phyloP scores from a whole-genome alignment of 2,329 filamentous ascomycete species.

The Penicillium oxalicum region DNA sequence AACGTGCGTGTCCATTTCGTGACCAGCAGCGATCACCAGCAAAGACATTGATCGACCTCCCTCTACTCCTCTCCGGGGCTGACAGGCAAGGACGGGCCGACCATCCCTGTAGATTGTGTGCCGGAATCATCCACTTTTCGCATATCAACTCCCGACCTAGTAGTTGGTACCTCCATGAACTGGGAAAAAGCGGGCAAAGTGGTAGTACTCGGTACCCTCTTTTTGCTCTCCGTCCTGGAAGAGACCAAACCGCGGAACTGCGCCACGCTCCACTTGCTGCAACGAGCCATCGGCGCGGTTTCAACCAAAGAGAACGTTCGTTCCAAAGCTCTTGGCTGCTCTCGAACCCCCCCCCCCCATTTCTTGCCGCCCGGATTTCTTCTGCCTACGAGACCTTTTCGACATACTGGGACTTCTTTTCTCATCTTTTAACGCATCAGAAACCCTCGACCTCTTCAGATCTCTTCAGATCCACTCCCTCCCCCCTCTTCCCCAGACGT shows the following conservation, averaged over 20 bases:
- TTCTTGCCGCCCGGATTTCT: neutral
- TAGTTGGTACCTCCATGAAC: too few relatives aligned
- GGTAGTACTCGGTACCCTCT: too few relatives aligned
- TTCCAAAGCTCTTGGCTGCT: neutral
- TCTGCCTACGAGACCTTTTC: neutral
- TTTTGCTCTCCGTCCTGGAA: neutral
- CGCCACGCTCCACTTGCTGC: slow-evolving; percentile 13
- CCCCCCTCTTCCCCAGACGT: neutral
- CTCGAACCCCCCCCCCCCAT: neutral
- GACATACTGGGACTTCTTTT: neutral
- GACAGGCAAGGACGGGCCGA: too few relatives aligned
- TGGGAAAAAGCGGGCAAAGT: too few relatives aligned
- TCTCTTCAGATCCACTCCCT: neutral
- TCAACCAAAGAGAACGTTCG: slow-evolving; percentile 4
- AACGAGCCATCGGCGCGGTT: slow-evolving; percentile 9
- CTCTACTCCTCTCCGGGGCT: too few relatives aligned
- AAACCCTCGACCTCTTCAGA: neutral
- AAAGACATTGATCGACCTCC: too few relatives aligned
- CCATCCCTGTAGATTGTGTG: too few relatives aligned
- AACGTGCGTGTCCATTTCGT: too few relatives aligned
- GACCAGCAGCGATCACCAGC: too few relatives aligned
- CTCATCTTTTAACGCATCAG: neutral
- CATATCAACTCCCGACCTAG: too few relatives aligned
- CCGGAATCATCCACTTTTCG: too few relatives aligned
- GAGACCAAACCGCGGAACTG: slow-evolving; percentile 5